Base-by-base conservation (phyloP, 2,329 filamentous ascomycete species). In the Diaporthe velutina region DNA sequence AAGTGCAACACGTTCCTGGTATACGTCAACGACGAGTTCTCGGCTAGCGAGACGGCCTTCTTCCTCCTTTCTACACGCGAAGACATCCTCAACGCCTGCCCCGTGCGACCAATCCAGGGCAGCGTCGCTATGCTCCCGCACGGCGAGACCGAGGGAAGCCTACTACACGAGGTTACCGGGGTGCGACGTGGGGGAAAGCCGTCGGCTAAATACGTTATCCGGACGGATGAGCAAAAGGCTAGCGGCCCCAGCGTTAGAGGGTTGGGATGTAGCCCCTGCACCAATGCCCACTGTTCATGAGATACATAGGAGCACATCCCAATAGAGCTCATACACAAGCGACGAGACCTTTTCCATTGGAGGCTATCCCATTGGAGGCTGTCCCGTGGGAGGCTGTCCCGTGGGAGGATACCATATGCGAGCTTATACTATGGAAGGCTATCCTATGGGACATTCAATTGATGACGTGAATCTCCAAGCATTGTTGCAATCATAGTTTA, bases 151-250 rank as follows among this genome's bases (percentile, higher is more conserved):
- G 88, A 88, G 54, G 91, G 91, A 0, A 91, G 91, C 7, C 80
- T 94, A 71, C 79, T 94, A 74, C 93, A 94, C 78, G 93, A 94
- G 79, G 93, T 93, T 0, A 94, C 93, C 0, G 92, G 93, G 0
- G 93, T 94, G 0, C 86, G 88, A n/a, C 90, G 89, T 78, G 92
- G 91, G 0, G 66, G 58, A 5, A 28, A 13, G 9, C 74, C 74
- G 9, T 52, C 73, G 25, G 90, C 90, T 0, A 90, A 90, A 81
- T 94, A 94, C 79, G 91, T 94, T 1, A 93, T 94, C 58, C 83
- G 93, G 73, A 93, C 92, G 0, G 93, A 94, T 80, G 90, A n/a
- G n/a, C n/a, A n/a, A n/a, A n/a, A n/a, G n/a, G n/a, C n/a, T n/a
- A n/a, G n/a, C n/a, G n/a, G n/a, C n/a, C n/a, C n/a, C n/a, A n/a